Percentiles rank a stretch among this genome's conserved stretches.
phyloP scores from a whole-genome alignment of 352 stramenopile species.

The Phytophthora ohioensis region DNA sequence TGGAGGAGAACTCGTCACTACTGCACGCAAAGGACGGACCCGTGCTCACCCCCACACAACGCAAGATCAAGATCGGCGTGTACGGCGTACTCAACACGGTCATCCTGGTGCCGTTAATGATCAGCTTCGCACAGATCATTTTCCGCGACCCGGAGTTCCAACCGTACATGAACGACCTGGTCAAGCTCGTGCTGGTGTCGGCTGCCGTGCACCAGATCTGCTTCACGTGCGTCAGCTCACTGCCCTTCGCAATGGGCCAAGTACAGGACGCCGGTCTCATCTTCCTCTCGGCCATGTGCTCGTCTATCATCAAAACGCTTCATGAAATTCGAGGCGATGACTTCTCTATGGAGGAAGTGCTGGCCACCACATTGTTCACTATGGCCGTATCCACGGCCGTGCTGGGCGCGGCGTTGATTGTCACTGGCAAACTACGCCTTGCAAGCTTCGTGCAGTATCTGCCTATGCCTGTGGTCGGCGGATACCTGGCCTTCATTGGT shows the following conservation, averaged over 20 bases:
- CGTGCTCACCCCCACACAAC: constrained; percentile 30
- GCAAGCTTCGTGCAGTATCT: constrained; percentile 98
- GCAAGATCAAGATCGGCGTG: constrained; percentile 73
- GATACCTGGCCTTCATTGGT: constrained; percentile 98
- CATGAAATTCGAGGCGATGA: constrained; percentile 65
- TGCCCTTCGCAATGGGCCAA: constrained; percentile 98
- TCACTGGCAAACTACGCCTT: constrained; percentile 95
- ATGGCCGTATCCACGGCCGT: constrained; percentile 93
- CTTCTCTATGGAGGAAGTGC: constrained; percentile 80
- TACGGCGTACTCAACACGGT: constrained; percentile 95
- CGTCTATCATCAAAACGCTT: constrained; percentile 85
- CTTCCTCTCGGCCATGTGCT: constrained; percentile 97
- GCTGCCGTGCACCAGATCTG: constrained; percentile 84
- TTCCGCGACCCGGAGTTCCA: constrained; percentile 93
- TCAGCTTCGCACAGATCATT: constrained; percentile 97
- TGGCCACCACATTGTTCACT: constrained; percentile 95
- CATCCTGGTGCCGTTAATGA: constrained; percentile 91
- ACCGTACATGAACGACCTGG: constrained; percentile 91
- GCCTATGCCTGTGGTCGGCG: constrained; percentile 97
- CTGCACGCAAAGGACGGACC: constrained; percentile 22
- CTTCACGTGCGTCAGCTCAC: constrained; percentile 90
- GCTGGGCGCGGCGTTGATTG: constrained; percentile 93
- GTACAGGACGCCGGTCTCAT: constrained; percentile 99
- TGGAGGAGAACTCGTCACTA: constrained; percentile 35
- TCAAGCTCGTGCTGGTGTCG: constrained; percentile 95